These are phyloP conservation scores for Solanum aculeatissimum DNA, from an alignment of 305 asterid species.

Conservation along the genomic window DNA sequence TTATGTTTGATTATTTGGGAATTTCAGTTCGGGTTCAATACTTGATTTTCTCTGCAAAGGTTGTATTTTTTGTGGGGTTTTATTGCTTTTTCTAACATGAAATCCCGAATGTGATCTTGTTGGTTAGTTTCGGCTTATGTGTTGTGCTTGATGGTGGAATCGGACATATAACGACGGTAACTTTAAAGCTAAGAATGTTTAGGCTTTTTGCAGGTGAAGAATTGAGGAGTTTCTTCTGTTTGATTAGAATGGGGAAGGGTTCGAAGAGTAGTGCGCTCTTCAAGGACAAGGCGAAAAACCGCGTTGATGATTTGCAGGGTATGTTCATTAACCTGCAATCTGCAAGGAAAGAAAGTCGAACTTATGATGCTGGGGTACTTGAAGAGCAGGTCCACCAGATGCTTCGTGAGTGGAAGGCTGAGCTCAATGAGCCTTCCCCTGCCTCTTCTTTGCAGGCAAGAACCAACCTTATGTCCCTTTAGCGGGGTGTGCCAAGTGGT, in stretches of 20 bases:
- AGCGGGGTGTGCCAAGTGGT: not conserved
- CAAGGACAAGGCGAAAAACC: constrained; percentile 88
- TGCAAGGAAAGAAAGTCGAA: constrained; percentile 89
- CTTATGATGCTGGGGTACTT: constrained; percentile 59
- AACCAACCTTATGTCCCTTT: not conserved
- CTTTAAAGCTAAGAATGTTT: not conserved
- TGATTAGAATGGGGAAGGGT: constrained; percentile 54
- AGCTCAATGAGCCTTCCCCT: constrained; percentile 84
- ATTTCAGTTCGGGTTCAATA: not conserved
- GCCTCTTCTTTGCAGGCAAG: constrained; percentile 78
- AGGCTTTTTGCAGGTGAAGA: constrained; percentile 21
- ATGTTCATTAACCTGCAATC: constrained; percentile 72
- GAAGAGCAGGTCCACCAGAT: constrained; percentile 96
- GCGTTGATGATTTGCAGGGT: constrained; percentile 89
- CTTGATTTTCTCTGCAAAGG: not conserved
- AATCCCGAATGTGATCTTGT: not conserved
- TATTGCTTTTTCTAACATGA: not conserved
- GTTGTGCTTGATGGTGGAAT: not conserved
- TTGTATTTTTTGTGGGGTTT: not conserved
- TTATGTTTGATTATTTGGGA: not conserved
- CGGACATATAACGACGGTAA: not conserved
- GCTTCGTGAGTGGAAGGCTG: constrained; percentile 93
- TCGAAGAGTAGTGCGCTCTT: constrained; percentile 76
- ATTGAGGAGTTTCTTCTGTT: constrained; percentile 8
- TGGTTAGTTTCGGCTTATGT: not conserved